Evolutionary conservation across 2,329 filamentous ascomycete genomes (phyloP), one percentile per base, ranked within the genome.

Genomic region (Botrytis sinoallii): DNA sequence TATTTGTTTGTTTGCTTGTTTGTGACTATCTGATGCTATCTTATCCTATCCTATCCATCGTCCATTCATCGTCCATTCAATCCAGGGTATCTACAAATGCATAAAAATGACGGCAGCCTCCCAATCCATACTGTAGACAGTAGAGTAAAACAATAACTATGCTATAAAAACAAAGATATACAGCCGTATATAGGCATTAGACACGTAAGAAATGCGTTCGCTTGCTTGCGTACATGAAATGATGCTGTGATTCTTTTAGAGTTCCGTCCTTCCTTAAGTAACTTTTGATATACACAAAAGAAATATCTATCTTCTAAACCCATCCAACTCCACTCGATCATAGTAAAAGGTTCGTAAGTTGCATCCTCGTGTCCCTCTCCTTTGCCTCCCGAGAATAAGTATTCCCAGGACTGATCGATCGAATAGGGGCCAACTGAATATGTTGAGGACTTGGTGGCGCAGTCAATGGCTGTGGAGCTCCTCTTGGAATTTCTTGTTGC

Each of bases 321-420:
- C 25, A 42, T 29, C 35, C 20, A 22, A 22, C 20, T 10, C 18
- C n/a, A 38, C n/a, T n/a, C 8, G 44, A 35, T 72, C 40, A 72
- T 22, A 48, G 29, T 48, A 81, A 70, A 9, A 81, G 71, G 4
- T 76, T 77, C 32, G 80, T 81, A 35, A 81, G 78, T 73, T 78
- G 74, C 80, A 81, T 81, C 59, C 80, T 77, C 14, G 78, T 76
- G 72, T 81, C 80, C 14, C 79, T 76, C 60, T 79, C 77, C 3
- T 61, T 73, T 22, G 38, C 55, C 60, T 79, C 77, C 1, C 59
- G 68, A 25, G 73, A 63, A 32, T 73, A 74, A 66, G 75, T 76
- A 25, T 70, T 29, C 77, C 71, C 16, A 69, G 59, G n/a, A 66
- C 71, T 66, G 29, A 48, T 55, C 40, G 78, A 70, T 29, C 79